Evolutionary conservation across 306 rosid species (phyloP), one percentile per base, ranked within the genome.

Genomic region (Pyrus communis): DNA sequence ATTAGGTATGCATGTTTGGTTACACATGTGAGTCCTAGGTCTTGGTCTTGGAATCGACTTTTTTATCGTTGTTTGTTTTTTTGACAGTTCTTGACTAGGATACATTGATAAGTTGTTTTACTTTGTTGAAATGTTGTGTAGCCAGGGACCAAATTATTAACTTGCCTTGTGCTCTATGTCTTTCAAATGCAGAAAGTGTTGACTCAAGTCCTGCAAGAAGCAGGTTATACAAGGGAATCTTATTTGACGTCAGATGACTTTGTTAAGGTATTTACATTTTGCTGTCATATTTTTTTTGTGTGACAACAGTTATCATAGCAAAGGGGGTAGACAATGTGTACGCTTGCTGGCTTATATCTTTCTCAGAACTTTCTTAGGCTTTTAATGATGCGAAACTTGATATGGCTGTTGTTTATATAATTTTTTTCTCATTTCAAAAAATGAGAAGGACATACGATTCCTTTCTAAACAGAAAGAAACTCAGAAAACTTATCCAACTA

Each of bases 221-320:
- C 93, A n/a, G 98, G 97, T 65, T 92, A 87, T 89, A 65, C 88
- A 33, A 86, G 84, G 82, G 92, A 82, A 57, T 87, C 92, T 58
- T 82, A 73, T 82, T 87, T 95, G 74, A 81, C 84, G 68, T 78
- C 89, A 79, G 89, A 85, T 45, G 97, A 90, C 86, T 92, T 92
- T 85, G 38, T 81, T 59, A 90, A 88, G 98, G 97, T 91, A 57
- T n/a, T 71, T 72, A 40, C 49, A 60, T 72, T 77, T 63, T 55
- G 68, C 46, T 7, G n/a, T 71, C 22, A 52, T 73, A 42, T 77
- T 40, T 80, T 21, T 21, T 55, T 71, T 19, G 38, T 70, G 9
- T 30, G 45, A 58, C 28, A 28, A 11, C 62, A 30, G 18, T 28
- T 25, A 8, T 31, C 35, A 11, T 42, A 43, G 28, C 12, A 19